Evolutionary conservation across 2,329 filamentous ascomycete species (phyloP).

Genomic region (Aspergillus sp.): DNA sequence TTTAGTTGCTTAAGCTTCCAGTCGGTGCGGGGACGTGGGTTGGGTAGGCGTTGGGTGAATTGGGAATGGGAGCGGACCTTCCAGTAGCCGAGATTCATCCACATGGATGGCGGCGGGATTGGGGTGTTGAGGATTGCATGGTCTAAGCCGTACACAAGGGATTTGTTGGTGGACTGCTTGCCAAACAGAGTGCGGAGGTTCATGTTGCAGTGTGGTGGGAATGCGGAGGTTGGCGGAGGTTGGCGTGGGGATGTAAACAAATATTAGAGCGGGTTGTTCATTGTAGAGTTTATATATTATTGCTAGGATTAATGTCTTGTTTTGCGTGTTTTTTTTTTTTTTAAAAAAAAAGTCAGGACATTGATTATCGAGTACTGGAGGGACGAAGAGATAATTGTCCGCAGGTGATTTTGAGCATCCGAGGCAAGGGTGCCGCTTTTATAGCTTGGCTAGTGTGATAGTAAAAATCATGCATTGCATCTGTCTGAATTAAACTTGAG

Average conservation of each 20-base stretch:
- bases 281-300: too few relatives aligned
- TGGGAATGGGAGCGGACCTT: conserved; percentile 33
- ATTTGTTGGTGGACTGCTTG: background rate
- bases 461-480: background rate
- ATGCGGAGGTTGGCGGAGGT: background rate
- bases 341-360: too few relatives aligned
- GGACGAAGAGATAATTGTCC: too few relatives aligned
- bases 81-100: conserved; percentile 67
- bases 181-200: conserved; percentile 9
- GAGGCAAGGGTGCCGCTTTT: background rate
- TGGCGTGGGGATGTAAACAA: too few relatives aligned
- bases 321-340: too few relatives aligned
- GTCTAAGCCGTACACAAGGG: conserved; percentile 49
- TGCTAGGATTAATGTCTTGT: too few relatives aligned
- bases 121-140: conserved; percentile 58
- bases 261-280: too few relatives aligned
- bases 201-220: background rate
- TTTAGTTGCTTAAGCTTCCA: background rate
- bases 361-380: too few relatives aligned
- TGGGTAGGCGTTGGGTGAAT: background rate
- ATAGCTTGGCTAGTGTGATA: background rate
- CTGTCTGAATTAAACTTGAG: background rate
- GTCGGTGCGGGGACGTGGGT: background rate
- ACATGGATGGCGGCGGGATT: conserved; percentile 53
- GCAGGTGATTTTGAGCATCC: background rate